Conservation (phyloP, 75 land plant genomes). For the Larix kaempferi region DNA sequence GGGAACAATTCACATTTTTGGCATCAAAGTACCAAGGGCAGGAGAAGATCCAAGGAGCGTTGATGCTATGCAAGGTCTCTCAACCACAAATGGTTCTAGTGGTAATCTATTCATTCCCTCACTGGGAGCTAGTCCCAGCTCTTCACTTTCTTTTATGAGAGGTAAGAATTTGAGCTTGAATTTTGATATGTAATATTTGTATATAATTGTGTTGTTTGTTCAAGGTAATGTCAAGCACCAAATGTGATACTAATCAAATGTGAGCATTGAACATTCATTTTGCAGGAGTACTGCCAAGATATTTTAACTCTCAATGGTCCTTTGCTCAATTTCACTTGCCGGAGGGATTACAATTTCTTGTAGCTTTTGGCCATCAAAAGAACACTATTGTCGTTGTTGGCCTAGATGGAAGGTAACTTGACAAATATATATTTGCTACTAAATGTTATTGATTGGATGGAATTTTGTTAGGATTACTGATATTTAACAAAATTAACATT, state of each 20-base stretch:
- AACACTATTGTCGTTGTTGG: constrained; percentile 68
- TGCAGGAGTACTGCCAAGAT: constrained; percentile 78
- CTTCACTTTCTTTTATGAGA: constrained; percentile 91
- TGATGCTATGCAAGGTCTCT: constrained; percentile 28
- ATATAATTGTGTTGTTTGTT: not conserved
- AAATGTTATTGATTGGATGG: not conserved
- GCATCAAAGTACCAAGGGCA: constrained; percentile 51
- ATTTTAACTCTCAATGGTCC: constrained; percentile 93
- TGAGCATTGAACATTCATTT: not conserved
- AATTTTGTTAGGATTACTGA: not conserved
- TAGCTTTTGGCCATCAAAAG: constrained; percentile 75
- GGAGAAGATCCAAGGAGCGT: constrained; percentile 41
- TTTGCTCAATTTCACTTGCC: constrained; percentile 85
- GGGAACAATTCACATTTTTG: constrained; percentile 90
- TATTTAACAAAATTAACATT: not conserved
- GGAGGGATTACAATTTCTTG: constrained; percentile 55
- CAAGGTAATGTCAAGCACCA: not conserved
- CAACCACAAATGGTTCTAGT: constrained; percentile 20
- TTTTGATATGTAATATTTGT: not conserved
- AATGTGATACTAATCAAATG: not conserved
- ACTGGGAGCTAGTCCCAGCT: constrained; percentile 64
- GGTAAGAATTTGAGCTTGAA: constrained; percentile 38
- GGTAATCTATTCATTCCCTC: constrained; percentile 41
- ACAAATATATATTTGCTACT: not conserved
- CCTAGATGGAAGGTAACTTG: constrained; percentile 69